phyloP scores from a whole-genome alignment of 805 yeast genomes.

The Brettanomyces nanus region DNA sequence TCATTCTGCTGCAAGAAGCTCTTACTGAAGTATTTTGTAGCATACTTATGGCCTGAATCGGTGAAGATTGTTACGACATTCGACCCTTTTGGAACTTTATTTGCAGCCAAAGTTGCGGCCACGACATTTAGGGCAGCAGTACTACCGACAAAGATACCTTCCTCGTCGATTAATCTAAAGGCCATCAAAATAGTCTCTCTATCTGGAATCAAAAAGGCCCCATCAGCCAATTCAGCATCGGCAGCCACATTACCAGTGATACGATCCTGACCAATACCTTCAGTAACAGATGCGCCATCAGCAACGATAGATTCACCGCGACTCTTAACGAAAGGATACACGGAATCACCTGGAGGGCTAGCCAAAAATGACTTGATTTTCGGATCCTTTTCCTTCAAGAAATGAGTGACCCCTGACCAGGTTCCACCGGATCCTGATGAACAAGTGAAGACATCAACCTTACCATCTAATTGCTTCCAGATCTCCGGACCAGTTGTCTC shows the following conservation, averaged over 20 bases:
- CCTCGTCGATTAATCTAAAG: slow-evolving; percentile 75
- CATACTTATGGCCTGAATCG: slow-evolving; percentile 86
- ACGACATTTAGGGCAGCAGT: slow-evolving; percentile 86
- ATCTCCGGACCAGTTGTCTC: slow-evolving; percentile 92
- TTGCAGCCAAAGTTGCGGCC: slow-evolving; percentile 76
- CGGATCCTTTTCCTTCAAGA: slow-evolving; percentile 62
- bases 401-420: slow-evolving; percentile 77
- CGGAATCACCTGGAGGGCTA: slow-evolving; percentile 89
- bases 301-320: slow-evolving; percentile 62
- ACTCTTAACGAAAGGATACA: slow-evolving; percentile 68
- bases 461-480: slow-evolving; percentile 77
- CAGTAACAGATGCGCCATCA: slow-evolving; percentile 83
- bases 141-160: slow-evolving; percentile 86
- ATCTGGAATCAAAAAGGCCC: slow-evolving; percentile 73
- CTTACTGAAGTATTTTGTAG: slow-evolving; percentile 70
- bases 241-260: slow-evolving; percentile 74
- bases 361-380: slow-evolving; percentile 64
- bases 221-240: slow-evolving; percentile 69
- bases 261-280: slow-evolving; percentile 95
- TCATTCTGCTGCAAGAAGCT: slow-evolving; percentile 69
- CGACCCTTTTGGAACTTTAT: slow-evolving; percentile 63
- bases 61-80: slow-evolving; percentile 86
- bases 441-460: slow-evolving; percentile 81
- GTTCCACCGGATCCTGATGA: slow-evolving; percentile 94
- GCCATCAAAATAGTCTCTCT: slow-evolving; percentile 77